Evolutionary conservation across 257 asterid genomes (phyloP), one percentile per base, ranked within the genome.

Genomic region (Verbascum thapsus): DNA sequence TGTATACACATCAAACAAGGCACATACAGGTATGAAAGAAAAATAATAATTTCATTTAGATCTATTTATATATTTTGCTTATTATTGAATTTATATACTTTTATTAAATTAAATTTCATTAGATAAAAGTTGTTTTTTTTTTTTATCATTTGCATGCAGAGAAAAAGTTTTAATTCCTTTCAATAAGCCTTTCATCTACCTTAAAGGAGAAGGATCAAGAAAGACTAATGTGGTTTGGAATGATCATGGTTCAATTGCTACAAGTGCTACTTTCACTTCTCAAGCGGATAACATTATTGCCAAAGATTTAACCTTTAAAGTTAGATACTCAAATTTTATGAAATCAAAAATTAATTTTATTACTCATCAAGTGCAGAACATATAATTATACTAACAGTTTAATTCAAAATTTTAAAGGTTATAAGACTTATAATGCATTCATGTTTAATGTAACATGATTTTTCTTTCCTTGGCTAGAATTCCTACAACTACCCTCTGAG

Each of bases 21-120:
- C 18, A 11, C 52, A 17, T 85, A 85, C 34, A 85, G 87, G 94
- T 85, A n/a, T n/a, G n/a, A n/a, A n/a, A n/a, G n/a, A n/a, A n/a
- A n/a, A n/a, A n/a, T n/a, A n/a, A n/a, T n/a, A n/a, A n/a, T n/a
- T n/a, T n/a, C n/a, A n/a, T n/a, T n/a, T n/a, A n/a, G n/a, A n/a
- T n/a, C n/a, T n/a, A n/a, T n/a, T n/a, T n/a, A n/a, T n/a, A n/a
- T n/a, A n/a, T n/a, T n/a, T n/a, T n/a, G n/a, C n/a, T n/a, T n/a
- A n/a, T n/a, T n/a, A n/a, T n/a, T n/a, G n/a, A n/a, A n/a, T n/a
- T n/a, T n/a, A n/a, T n/a, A n/a, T n/a, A n/a, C n/a, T n/a, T n/a
- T n/a, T n/a, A n/a, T n/a, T n/a, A n/a, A n/a, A n/a, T n/a, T n/a
- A n/a, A n/a, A n/a, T n/a, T n/a, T n/a, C n/a, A n/a, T n/a, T n/a